Base-by-base conservation (phyloP, 192 early-diverging fungal genomes). In the Backusella macrospora region DNA sequence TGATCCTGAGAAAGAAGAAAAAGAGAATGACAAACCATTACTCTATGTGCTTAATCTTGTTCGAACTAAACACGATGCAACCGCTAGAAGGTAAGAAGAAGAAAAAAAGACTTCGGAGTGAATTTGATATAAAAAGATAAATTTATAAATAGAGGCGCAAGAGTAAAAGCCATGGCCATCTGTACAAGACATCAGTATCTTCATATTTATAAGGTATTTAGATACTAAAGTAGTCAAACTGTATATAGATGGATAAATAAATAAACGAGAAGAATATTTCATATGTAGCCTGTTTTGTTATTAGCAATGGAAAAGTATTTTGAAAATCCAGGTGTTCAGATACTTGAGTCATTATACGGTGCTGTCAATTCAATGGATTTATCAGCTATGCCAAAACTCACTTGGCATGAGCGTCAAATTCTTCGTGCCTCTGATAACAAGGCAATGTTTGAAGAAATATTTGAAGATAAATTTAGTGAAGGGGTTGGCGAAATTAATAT, bases 41-140 rank as follows among this genome's bases (percentile, higher is more conserved):
- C 78, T 96, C n/a, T 93, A 96, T 74, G 94, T 94, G n/a, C 86
- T 96, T 21, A 98, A 95, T 81, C 80, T 98, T 62, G 96, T 98
- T 29, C 87, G 94, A 49, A 96, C 94, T 7, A 94, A 93, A 69
- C 94, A 95, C 73, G 95, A 96, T 78, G 85, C 88, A 45, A 91
- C 88, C 21, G 94, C 90, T 23, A 80, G 93, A 67, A 88, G 86
- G 86, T 87, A 74, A 14, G 15, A 52, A 59, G 4, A 62, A 37
- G 3, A 37, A 62, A 37, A 37, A 37, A 14, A 12, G 1, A 34
- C 3, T 37, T 37, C 3, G 7, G 9, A 16, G 42, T 34, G 5
- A 12, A 34, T 2, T 34, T 2, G 2, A 34, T 15, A 2, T 18
- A 16, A 15, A 65, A 38, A n/a, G 34, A 12, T 21, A 52, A 43